Conservation (phyloP, 2,329 filamentous ascomycete genomes). For the Sphaerulina musiva region DNA sequence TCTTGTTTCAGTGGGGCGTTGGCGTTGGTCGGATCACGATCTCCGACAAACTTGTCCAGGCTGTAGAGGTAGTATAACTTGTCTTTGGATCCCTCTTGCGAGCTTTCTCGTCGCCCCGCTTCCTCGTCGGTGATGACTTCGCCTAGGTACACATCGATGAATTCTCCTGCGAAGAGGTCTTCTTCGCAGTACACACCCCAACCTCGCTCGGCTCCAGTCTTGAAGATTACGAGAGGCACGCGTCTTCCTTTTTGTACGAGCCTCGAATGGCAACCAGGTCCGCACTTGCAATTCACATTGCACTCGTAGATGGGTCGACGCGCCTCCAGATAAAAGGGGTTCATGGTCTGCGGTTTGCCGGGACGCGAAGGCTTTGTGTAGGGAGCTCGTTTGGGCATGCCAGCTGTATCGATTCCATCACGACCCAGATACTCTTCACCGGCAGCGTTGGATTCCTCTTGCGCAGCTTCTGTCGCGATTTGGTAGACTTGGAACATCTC, state of each 20-base stretch:
- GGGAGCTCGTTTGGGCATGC: slow-evolving; percentile 51
- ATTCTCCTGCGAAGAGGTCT: slow-evolving; percentile 63
- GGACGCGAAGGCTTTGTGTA: slow-evolving; percentile 44
- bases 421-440: background rate
- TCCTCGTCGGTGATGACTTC: slow-evolving; percentile 49
- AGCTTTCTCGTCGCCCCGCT: slow-evolving; percentile 56
- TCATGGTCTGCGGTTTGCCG: slow-evolving; percentile 24
- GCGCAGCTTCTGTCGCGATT: slow-evolving; percentile 17
- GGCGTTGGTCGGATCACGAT: slow-evolving; percentile 8
- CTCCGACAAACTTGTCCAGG: slow-evolving; percentile 64
- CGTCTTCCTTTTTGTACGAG: slow-evolving; percentile 68
- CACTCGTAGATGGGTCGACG: slow-evolving; percentile 67
- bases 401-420: slow-evolving; percentile 27
- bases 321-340: slow-evolving; percentile 39
- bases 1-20: slow-evolving; percentile 48
- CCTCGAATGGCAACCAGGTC: slow-evolving; percentile 60
- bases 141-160: slow-evolving; percentile 73
- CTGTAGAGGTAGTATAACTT: slow-evolving; percentile 75
- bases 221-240: slow-evolving; percentile 69
- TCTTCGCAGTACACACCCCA: slow-evolving; percentile 67
- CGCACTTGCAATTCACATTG: slow-evolving; percentile 63
- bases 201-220: slow-evolving; percentile 59
- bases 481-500: slow-evolving; percentile 16
- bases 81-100: slow-evolving; percentile 31
- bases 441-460: slow-evolving; percentile 15